Base-by-base conservation (phyloP, 495 filamentous ascomycete species). In the Daldinia vernicosa region DNA sequence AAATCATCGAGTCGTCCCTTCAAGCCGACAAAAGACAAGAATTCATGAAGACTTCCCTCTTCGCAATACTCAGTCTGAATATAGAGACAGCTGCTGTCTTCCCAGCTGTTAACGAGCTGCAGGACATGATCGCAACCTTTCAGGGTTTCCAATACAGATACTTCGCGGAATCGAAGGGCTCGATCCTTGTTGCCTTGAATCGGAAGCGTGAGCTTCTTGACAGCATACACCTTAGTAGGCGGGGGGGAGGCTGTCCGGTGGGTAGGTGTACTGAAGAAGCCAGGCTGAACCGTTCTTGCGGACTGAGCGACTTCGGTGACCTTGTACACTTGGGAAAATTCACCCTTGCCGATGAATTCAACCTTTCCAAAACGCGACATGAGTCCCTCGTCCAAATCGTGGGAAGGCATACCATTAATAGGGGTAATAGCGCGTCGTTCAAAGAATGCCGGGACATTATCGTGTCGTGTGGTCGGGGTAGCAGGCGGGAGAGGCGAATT, bases 21-120 rank as follows among this genome's bases (percentile, higher is more conserved):
- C 56, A 89, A 82, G 6, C 95, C 95, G 66, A 92, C 89, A 58
- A 90, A 85, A 9, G 86, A 82, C 11, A 98, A 86, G 76, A 98
- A 98, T 1, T 88, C 80, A 76, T 95, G 91, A 53, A 99, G 80
- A 66, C 92, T 96, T 8, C 95, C 95, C 75, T 96, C 92, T 74
- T 96, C 92, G 75, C 95, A 98, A 75, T 87, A 99, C 69, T 98
- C 96, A 0, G 95, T 98, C 81, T 97, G 94, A 66, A 99, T 98
- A 78, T 97, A 99, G 4, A 99, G 88, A 68, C 93, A 89, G 40
- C 76, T 75, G 60, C 89, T 87, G 35, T 90, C 84, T 76, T 98
- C 95, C 95, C 95, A 99, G 75, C 86, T 89, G 66, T 94, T 88
- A 45, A 93, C 80, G 58, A 94, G 89, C 56, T 91, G 87, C 14